Evolutionary conservation across 805 yeast species (phyloP).

Genomic region (Candida sakaeoensis): DNA sequence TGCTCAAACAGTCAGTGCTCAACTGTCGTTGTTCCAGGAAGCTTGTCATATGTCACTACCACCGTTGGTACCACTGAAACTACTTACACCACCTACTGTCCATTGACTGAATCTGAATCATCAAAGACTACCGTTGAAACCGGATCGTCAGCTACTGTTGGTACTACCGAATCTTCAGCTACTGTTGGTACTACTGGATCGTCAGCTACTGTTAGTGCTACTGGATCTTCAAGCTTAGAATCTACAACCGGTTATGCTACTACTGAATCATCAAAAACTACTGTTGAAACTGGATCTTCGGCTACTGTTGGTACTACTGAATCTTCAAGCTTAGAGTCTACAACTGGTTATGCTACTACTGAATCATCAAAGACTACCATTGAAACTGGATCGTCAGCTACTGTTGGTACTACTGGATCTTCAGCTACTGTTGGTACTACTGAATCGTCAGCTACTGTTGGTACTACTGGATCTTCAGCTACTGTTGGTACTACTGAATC

Average conservation of each 20-base stretch:
- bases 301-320: neutral
- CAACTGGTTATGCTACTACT: too few relatives aligned
- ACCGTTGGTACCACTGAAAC: slow-evolving; percentile 27
- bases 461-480: too few relatives aligned
- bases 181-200: neutral
- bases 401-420: too few relatives aligned
- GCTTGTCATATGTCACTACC: slow-evolving; percentile 20
- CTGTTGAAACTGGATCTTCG: too few relatives aligned
- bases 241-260: neutral
- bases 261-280: too few relatives aligned
- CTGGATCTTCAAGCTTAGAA: neutral
- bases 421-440: too few relatives aligned
- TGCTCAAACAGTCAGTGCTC: slow-evolving; percentile 4
- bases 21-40: slow-evolving; percentile 24
- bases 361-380: too few relatives aligned
- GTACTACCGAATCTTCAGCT: neutral
- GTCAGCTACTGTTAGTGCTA: neutral
- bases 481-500: too few relatives aligned
- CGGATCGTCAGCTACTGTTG: neutral
- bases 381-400: too few relatives aligned
- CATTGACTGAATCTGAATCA: slow-evolving; percentile 1
- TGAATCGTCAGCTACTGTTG: too few relatives aligned
- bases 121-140: neutral
- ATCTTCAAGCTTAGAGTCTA: neutral
- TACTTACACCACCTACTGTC: slow-evolving; percentile 4